Evolutionary conservation across 2,329 filamentous ascomycete species (phyloP).

Genomic region (Nothomitra cinnamomea): DNA sequence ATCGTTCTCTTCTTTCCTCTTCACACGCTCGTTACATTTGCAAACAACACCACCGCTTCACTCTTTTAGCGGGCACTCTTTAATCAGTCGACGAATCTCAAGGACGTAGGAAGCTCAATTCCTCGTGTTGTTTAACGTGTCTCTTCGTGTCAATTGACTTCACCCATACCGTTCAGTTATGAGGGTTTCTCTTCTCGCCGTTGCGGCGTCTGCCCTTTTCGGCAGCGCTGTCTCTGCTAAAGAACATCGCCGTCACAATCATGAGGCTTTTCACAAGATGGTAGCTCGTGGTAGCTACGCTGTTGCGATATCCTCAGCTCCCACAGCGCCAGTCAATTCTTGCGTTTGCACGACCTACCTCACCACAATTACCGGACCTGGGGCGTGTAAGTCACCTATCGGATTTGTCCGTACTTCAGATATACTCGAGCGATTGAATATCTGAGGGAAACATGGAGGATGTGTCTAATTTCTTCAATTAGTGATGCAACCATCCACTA

Average conservation of each 20-base stretch:
- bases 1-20: conserved; percentile 29
- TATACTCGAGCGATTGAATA: background rate
- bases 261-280: conserved; percentile 34
- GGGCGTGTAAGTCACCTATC: conserved; percentile 42
- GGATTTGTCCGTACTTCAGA: too few relatives aligned
- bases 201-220: conserved; percentile 4
- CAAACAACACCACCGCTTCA: conserved; percentile 48
- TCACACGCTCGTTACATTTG: conserved; percentile 11
- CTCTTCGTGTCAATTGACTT: background rate
- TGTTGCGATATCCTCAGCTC: conserved; percentile 12
- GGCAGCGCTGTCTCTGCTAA: background rate
- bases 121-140: conserved; percentile 12
- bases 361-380: conserved; percentile 49
- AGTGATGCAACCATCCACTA: background rate
- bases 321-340: conserved; percentile 23
- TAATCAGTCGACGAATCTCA: conserved; percentile 20
- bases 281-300: conserved; percentile 14
- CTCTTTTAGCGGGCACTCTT: conserved; percentile 77
- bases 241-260: conserved; percentile 17
- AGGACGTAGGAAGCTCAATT: conserved; percentile 14
- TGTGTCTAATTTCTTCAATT: background rate
- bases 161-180: background rate
- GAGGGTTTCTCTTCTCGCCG: conserved; percentile 2
- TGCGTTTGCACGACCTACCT: conserved; percentile 63
- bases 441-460: conserved; percentile 20